These are phyloP conservation scores for Neurospora cerealis DNA, from an alignment of 495 filamentous ascomycete species.

Conservation along the genomic window DNA sequence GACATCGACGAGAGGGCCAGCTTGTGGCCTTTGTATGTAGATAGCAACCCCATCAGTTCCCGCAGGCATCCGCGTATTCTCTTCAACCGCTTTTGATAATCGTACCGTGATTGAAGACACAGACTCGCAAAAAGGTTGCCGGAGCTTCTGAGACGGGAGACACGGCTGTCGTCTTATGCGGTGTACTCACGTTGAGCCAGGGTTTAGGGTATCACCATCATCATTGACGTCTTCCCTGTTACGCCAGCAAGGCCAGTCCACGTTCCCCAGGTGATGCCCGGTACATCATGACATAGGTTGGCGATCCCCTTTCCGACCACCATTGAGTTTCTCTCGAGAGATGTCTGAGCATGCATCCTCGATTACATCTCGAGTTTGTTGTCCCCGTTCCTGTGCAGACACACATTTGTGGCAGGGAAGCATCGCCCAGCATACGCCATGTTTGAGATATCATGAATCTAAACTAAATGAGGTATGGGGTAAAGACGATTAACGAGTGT, in stretches of 20 bases:
- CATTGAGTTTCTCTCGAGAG: not conserved
- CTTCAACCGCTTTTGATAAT: not conserved
- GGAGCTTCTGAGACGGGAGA: not conserved
- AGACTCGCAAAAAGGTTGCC: not conserved
- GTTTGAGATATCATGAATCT: not conserved
- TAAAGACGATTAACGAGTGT: not conserved
- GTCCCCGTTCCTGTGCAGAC: not conserved
- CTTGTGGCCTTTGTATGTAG: not conserved
- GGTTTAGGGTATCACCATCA: not conserved
- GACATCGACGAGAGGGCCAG: not conserved
- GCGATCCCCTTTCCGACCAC: not conserved
- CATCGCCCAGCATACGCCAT: not conserved
- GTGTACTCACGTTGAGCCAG: not conserved
- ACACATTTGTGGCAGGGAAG: not conserved
- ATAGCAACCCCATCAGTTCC: not conserved
- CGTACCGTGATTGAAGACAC: not conserved
- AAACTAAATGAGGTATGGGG: not conserved
- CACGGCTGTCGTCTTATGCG: not conserved
- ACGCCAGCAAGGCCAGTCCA: not conserved
- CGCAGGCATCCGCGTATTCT: not conserved
- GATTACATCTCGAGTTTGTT: not conserved
- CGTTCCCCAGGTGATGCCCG: not conserved
- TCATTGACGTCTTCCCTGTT: not conserved
- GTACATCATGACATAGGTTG: not conserved
- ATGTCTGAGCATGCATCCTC: not conserved